Base-by-base conservation (phyloP, 371 early-diverging fungal species). In the Vittaforma corneae region DNA sequence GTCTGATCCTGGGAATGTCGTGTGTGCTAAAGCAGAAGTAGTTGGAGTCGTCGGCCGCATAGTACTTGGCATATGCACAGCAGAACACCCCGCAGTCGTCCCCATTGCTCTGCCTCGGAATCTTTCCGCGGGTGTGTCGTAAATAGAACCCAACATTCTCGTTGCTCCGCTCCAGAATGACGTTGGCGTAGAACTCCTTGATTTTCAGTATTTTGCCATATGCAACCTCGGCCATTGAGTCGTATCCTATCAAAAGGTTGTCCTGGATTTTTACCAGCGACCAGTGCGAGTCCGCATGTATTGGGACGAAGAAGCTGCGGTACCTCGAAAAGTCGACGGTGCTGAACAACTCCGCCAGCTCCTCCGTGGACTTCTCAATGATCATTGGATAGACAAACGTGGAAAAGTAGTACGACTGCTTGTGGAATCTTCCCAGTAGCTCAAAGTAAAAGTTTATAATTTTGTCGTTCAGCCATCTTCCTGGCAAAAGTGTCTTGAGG, bases 1-100 rank as follows among this genome's bases (percentile, higher is more conserved):
- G 9, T 32, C 62, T 29, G 3, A 61, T 11, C 6, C n/a, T 6
- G 29, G 2, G 2, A 26, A 52, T 26, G 5, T 26, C 5, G 6
- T 16, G 4, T n/a, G 5, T 61, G 52, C 24, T 22, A 30, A 30
- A 28, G 16, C 59, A 33, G 20, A 53, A 22, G 42, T 30, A 63
- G 2, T 52, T 35, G 11, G 22, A 16, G 16, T 1, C 26, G 11
- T 44, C 24, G 1, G 52, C 32, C n/a, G 62, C 2, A 29, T 60
- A 34, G 33, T 65, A 48, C 29, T 91, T 90, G 2, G 89, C 88
- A 81, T 88, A 91, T 32, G 85, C 85, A 65, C 86, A 86, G 0
- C 89, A 84, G 76, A 93, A 94, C 1, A 93, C 92, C n/a, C 94
- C 94, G 76, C 94, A 94, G 76, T 94, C 94, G 48, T 83, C 87